These are phyloP conservation scores for Amanita phalloides DNA, from an alignment of 768 basidiomycete genomes.

Conservation along the genomic window DNA sequence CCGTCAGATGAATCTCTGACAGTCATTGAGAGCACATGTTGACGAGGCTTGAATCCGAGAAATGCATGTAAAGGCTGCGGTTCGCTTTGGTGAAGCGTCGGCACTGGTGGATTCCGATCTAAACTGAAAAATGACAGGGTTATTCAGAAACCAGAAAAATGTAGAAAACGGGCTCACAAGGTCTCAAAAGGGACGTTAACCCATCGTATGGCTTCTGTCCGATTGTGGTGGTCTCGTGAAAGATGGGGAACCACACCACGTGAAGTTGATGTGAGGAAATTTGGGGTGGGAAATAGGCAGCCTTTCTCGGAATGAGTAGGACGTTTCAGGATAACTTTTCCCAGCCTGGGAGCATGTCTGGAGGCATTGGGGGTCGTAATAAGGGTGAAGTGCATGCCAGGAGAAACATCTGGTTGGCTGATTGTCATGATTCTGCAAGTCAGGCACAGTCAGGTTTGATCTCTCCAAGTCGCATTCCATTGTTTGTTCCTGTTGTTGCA, in stretches of 20 bases:
- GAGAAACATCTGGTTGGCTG: background rate
- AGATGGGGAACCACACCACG: conserved; percentile 71
- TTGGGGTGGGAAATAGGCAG: conserved; percentile 44
- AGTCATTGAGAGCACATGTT: conserved; percentile 48
- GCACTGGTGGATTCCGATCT: conserved; percentile 56
- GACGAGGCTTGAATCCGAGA: conserved; percentile 38
- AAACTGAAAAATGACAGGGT: conserved; percentile 28
- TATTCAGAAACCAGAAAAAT: background rate
- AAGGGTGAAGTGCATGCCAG: conserved; percentile 10
- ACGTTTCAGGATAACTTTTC: conserved; percentile 18
- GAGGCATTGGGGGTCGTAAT: conserved; percentile 1
- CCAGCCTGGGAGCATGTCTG: conserved; percentile 25
- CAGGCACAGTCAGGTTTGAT: background rate
- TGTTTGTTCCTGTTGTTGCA: background rate
- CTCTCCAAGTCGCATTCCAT: background rate
- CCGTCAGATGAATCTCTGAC: conserved; percentile 56
- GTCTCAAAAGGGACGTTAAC: conserved; percentile 69
- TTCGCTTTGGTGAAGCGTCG: conserved; percentile 40
- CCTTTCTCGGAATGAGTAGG: conserved; percentile 15
- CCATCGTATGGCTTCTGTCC: conserved; percentile 44
- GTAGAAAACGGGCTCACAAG: conserved; percentile 44
- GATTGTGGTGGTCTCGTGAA: conserved; percentile 45
- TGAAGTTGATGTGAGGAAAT: conserved; percentile 50
- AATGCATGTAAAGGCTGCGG: conserved; percentile 51
- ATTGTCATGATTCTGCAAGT: background rate